A percentile compares a stretch with the other conserved stretches of the same genome.
Evolutionary conservation across 148 eudicot genomes (phyloP).

Genomic region (Silene uniflora): DNA sequence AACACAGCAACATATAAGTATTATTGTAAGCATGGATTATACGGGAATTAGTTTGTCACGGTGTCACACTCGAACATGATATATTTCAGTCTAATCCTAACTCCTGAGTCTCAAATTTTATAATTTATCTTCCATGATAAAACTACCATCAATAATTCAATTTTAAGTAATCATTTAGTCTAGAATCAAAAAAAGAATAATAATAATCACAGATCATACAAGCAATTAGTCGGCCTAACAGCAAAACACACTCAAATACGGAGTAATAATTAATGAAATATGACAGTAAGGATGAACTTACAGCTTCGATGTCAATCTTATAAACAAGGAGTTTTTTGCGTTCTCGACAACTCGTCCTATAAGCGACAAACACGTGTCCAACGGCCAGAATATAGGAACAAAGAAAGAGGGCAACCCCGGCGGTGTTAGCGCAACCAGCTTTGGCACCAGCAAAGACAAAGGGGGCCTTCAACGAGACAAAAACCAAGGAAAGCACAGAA

Average conservation of each 20-base stretch:
- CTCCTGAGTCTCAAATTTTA: no score
- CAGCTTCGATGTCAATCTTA: conserved; percentile 89
- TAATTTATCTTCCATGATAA: no score
- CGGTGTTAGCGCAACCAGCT: conserved; percentile 21
- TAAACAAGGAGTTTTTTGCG: conserved; percentile 80
- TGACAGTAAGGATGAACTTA: conserved; percentile 38
- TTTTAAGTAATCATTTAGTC: no score
- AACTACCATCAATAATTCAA: no score
- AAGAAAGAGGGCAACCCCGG: conserved; percentile 50
- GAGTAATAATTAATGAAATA: not conserved
- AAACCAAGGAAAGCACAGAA: conserved; percentile 62
- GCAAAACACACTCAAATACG: no score
- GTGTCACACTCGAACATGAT: no score
- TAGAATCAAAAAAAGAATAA: not conserved
- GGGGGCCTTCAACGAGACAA: conserved; percentile 81
- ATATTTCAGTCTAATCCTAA: no score
- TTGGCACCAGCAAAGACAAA: conserved; percentile 43
- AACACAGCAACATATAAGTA: no score
- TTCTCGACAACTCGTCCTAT: conserved; percentile 80
- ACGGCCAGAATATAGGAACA: conserved; percentile 60
- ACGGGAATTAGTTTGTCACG: no score
- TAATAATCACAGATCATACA: not conserved
- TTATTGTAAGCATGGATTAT: no score
- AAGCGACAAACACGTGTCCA: conserved; percentile 75
- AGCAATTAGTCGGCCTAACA: not conserved